Conservation (phyloP, 176 grass and related monocot genomes). For the Panicum miliaceum region DNA sequence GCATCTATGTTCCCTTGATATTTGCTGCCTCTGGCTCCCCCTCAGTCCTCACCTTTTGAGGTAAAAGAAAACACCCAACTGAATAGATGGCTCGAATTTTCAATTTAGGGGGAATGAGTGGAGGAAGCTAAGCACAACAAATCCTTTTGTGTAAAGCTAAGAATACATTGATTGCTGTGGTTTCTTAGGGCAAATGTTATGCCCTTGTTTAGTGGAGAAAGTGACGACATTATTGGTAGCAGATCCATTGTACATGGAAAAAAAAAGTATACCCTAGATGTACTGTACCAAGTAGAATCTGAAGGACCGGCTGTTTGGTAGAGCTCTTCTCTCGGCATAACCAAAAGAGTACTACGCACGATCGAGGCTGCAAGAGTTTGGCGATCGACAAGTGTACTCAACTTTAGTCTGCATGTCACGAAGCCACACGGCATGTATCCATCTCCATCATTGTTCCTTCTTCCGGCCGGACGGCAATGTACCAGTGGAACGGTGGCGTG, state of each 20-base stretch:
- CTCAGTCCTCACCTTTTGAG: background rate
- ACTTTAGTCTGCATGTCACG: background rate
- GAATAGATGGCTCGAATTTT: too few species aligned
- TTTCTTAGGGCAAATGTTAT: background rate
- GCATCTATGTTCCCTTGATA: background rate
- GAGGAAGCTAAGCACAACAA: background rate
- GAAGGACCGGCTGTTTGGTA: too few species aligned
- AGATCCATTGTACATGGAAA: background rate
- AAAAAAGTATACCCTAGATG: background rate
- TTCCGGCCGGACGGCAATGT: background rate
- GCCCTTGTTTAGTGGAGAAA: background rate
- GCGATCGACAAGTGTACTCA: background rate
- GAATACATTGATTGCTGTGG: background rate
- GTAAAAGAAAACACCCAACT: background rate
- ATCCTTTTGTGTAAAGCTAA: background rate
- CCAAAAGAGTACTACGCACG: too few species aligned
- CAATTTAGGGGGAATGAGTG: background rate
- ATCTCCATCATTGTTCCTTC: background rate
- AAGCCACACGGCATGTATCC: background rate
- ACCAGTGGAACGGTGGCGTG: background rate
- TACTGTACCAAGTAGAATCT: background rate
- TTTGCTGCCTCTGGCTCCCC: background rate
- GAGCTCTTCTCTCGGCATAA: too few species aligned
- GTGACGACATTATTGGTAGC: background rate
- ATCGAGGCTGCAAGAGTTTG: background rate